Evolutionary conservation across 1,284 basidiomycete genomes (phyloP), one percentile per base, ranked within the genome.

Genomic region (Ganoderma multipileum): DNA sequence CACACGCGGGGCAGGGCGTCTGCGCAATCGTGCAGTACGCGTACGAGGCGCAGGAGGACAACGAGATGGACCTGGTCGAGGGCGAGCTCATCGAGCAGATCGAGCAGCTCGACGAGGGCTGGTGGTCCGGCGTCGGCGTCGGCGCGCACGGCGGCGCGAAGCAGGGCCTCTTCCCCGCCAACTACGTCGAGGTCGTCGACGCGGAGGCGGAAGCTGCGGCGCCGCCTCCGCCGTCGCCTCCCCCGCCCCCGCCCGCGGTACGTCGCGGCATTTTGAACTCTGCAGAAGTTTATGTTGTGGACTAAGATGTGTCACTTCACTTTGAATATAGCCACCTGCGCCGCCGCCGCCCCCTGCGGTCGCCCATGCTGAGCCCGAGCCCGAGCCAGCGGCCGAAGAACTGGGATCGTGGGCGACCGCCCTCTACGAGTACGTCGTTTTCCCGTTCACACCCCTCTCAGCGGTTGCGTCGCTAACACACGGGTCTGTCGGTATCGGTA

Each of bases 61-160:
- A 96, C 76, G 96, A 98, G 78, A 89, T 97, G 81, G 80, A 81
- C 64, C 85, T 98, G 26, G 74, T 83, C 2, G 95, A 97, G 79
- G 96, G 95, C 62, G 94, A 96, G 77, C 80, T 91, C 47, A 89
- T 97, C 65, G 89, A 92, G 64, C 87, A 93, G 72, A 90, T 97
- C 59, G 94, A 96, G 79, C 88, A 94, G 80, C 78, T 95, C n/a
- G 94, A 92, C 75, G 93, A 95, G 73, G 93, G 89, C 16, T 92
- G 91, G 95, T 96, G 95, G 95, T 87, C 84, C 71, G 95, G 94
- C 38, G 83, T 89, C 71, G 95, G 94, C 38, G 83, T 89, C 55
- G 89, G 90, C 42, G 80, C 84, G 47, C 83, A 82, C 38, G 94
- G 93, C 16, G 81, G 93, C 16, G 81, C 85, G 9, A 85, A 87